These are phyloP conservation scores for Acanthochlamys bracteata DNA, from an alignment of 106 monocot genomes.

Conservation along the genomic window DNA sequence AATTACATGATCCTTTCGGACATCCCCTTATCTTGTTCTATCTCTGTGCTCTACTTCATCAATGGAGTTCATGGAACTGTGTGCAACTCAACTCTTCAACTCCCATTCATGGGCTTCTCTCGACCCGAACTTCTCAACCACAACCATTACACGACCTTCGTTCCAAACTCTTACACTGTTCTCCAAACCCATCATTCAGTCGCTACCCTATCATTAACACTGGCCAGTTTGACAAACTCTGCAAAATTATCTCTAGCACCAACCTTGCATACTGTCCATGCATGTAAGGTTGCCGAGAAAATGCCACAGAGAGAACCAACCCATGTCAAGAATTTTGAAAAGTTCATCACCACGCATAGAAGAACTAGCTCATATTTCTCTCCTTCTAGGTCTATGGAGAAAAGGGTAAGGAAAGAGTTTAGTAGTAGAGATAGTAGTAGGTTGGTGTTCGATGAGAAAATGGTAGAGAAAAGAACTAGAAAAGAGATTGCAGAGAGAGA, in stretches of 20 bases:
- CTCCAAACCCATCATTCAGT: not conserved
- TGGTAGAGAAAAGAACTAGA: not conserved
- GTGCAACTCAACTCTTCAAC: too few relatives aligned
- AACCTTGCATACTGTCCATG: not conserved
- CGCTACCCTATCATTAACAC: not conserved
- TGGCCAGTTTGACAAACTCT: too few relatives aligned
- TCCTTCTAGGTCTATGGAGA: slow-evolving; percentile 1
- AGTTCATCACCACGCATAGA: not conserved
- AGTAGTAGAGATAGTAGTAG: not conserved
- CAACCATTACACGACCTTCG: not conserved
- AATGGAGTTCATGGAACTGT: too few relatives aligned
- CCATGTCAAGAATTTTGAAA: not conserved
- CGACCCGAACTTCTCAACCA: not conserved
- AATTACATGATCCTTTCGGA: too few relatives aligned
- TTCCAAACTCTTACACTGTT: not conserved
- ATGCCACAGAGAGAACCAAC: slow-evolving; percentile 14
- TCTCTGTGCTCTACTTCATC: too few relatives aligned
- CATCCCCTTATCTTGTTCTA: too few relatives aligned
- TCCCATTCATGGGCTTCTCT: not conserved
- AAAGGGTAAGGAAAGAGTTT: not conserved
- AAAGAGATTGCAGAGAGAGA: slow-evolving; percentile 2
- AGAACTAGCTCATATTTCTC: not conserved
- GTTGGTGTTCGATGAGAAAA: not conserved
- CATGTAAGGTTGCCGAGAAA: slow-evolving; percentile 17
- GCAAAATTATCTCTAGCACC: not conserved